Percentiles rank a stretch among this genome's conserved stretches.
These are phyloP conservation scores for Tylopilus sp. DNA, from an alignment of 1,284 basidiomycete species.

Conservation along the genomic window DNA sequence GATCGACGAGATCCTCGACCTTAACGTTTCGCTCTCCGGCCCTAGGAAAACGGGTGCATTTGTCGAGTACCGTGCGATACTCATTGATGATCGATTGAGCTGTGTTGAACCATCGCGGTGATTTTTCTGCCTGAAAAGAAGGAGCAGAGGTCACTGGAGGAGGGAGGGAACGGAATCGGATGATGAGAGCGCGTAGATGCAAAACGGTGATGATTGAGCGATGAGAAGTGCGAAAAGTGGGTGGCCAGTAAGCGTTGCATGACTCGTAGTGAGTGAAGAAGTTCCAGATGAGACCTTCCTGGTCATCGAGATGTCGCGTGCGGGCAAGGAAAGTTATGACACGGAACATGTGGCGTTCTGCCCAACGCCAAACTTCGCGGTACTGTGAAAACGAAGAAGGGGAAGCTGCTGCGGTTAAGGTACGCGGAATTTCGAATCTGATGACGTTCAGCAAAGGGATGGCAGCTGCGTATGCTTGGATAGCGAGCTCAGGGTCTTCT, in stretches of 20 bases:
- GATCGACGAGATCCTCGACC: conserved; percentile 81
- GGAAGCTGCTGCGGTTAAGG: conserved; percentile 33
- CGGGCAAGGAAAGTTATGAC: conserved; percentile 55
- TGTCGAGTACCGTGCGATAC: conserved; percentile 60
- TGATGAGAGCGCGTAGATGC: conserved; percentile 66
- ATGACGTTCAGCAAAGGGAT: conserved; percentile 50
- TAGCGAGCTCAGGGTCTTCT: conserved; percentile 43
- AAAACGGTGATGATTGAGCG: conserved; percentile 65
- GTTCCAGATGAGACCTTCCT: conserved; percentile 46
- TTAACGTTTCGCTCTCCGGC: conserved; percentile 78
- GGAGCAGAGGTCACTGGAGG: conserved; percentile 12
- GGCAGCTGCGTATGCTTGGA: conserved; percentile 51
- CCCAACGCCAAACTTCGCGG: conserved; percentile 77
- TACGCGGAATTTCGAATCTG: conserved; percentile 46
- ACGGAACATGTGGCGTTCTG: conserved; percentile 67
- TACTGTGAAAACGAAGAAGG: conserved; percentile 53
- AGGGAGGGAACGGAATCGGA: conserved; percentile 40
- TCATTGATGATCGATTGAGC: conserved; percentile 63
- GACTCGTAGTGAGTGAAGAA: conserved; percentile 60
- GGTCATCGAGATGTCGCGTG: conserved; percentile 39
- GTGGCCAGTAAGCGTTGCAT: conserved; percentile 66
- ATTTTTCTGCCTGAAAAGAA: conserved; percentile 27
- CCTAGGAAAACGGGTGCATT: conserved; percentile 72
- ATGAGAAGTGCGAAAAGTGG: conserved; percentile 67
- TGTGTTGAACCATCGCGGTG: conserved; percentile 57